These are phyloP conservation scores for Wickerhamomyces sydowiorum DNA, from an alignment of 805 yeast genomes.

Conservation along the genomic window DNA sequence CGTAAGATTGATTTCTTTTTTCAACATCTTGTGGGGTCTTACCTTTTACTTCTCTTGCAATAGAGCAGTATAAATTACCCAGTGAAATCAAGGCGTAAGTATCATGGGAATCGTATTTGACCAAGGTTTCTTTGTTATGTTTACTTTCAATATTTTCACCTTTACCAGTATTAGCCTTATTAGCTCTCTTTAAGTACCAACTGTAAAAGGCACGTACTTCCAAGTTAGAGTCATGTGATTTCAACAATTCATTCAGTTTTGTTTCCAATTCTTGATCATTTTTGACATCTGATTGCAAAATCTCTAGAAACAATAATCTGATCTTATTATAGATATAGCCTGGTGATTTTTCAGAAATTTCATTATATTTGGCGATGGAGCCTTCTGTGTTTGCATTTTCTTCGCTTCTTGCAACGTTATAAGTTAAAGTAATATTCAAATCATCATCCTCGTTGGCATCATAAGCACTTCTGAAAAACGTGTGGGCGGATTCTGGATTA, in stretches of 20 bases:
- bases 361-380: constrained; percentile 38
- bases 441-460: constrained; percentile 23
- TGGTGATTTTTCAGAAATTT: constrained; percentile 56
- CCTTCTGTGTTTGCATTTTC: constrained; percentile 37
- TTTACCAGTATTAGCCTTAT: constrained; percentile 35
- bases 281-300: constrained; percentile 39
- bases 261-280: constrained; percentile 35
- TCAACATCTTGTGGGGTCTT: constrained; percentile 41
- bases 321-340: constrained; percentile 69
- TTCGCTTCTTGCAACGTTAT: constrained; percentile 71
- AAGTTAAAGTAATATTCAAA: constrained; percentile 43
- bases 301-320: constrained; percentile 59
- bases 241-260: constrained; percentile 51
- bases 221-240: constrained; percentile 50
- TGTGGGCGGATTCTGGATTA: constrained; percentile 50
- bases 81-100: constrained; percentile 82
- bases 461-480: constrained; percentile 47
- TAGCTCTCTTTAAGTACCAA: constrained; percentile 71
- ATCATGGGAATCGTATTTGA: constrained; percentile 81
- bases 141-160: constrained; percentile 59
- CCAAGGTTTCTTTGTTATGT: constrained; percentile 82
- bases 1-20: constrained; percentile 66
- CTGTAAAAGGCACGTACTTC: constrained; percentile 90
- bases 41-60: constrained; percentile 71
- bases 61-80: constrained; percentile 78